A percentile compares a stretch with the other conserved stretches of the same genome.
phyloP scores from a whole-genome alignment of 768 basidiomycete species.

The Russula foetens region DNA sequence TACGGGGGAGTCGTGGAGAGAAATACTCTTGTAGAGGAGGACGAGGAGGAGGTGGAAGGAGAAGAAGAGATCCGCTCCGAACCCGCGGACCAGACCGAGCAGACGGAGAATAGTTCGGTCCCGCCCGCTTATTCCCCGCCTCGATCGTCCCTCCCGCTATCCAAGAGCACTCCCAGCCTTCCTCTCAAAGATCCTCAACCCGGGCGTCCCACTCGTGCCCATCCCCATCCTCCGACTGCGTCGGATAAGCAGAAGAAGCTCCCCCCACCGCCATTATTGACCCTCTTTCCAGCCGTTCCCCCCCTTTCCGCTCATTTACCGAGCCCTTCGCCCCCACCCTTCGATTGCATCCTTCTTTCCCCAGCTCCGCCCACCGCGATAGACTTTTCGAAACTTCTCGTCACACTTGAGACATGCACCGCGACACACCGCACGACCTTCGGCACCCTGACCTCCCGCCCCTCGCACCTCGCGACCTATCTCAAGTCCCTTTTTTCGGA shows the following conservation, averaged over 20 bases:
- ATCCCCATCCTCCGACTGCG: conserved; percentile 23
- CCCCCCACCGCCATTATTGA: conserved; percentile 23
- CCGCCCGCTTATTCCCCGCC: conserved; percentile 24
- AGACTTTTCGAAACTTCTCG: conserved; percentile 54
- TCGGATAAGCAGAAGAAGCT: conserved; percentile 23
- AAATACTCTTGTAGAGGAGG: background rate
- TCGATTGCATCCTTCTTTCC: conserved; percentile 60
- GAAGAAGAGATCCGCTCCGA: background rate
- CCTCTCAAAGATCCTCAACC: conserved; percentile 23
- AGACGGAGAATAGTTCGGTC: conserved; percentile 4
- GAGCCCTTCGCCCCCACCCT: conserved; percentile 42
- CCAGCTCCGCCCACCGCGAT: conserved; percentile 37
- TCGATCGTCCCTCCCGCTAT: conserved; percentile 23
- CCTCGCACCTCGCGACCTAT: conserved; percentile 50
- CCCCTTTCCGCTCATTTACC: conserved; percentile 40
- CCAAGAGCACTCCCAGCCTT: conserved; percentile 19
- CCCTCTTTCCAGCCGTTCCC: conserved; percentile 41
- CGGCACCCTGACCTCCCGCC: conserved; percentile 56
- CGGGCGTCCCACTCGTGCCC: conserved; percentile 30
- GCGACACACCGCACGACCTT: conserved; percentile 57
- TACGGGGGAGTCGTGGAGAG: background rate
- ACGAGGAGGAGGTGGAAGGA: background rate
- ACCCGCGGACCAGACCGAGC: background rate
- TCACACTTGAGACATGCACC: conserved; percentile 70
- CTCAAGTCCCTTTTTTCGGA: conserved; percentile 25